Conservation (phyloP, 495 filamentous ascomycete genomes). For the Annulohypoxylon stygium region DNA sequence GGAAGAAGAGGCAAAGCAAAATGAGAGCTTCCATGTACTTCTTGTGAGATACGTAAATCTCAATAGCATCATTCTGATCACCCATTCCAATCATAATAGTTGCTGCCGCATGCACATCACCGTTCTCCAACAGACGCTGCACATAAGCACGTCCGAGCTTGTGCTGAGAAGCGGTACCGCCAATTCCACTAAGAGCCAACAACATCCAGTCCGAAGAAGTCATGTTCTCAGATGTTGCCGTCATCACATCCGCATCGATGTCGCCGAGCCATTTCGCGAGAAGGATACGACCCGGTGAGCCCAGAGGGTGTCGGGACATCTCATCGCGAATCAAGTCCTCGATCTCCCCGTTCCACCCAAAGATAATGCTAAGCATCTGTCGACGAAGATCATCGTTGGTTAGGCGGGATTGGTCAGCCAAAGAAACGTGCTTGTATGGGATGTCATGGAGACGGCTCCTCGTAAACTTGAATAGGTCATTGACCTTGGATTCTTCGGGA, state of each 20-base stretch:
- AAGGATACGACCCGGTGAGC: constrained; percentile 81
- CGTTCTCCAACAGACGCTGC: constrained; percentile 87
- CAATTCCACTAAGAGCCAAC: constrained; percentile 89
- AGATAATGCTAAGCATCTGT: constrained; percentile 94
- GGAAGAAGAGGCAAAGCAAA: constrained; percentile 79
- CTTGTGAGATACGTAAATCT: constrained; percentile 94
- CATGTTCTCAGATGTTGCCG: constrained; percentile 81
- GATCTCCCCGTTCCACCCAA: constrained; percentile 93
- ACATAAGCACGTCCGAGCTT: constrained; percentile 94
- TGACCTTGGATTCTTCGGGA: constrained; percentile 69
- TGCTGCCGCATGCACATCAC: constrained; percentile 91
- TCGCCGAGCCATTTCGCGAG: constrained; percentile 94
- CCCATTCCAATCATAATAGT: constrained; percentile 93
- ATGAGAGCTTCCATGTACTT: constrained; percentile 92
- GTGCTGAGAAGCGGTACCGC: constrained; percentile 81
- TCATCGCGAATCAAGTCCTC: constrained; percentile 89
- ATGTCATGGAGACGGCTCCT: constrained; percentile 81
- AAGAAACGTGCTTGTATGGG: constrained; percentile 75
- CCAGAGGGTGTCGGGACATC: constrained; percentile 76
- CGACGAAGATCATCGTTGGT: constrained; percentile 87
- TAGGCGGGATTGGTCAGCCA: constrained; percentile 71
- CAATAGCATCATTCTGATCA: constrained; percentile 93
- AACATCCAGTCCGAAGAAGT: constrained; percentile 97
- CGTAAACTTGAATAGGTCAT: constrained; percentile 78
- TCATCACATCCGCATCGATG: constrained; percentile 83